Evolutionary conservation across 176 grass and related monocot genomes (phyloP).

Genomic region (Panicum miliaceum): DNA sequence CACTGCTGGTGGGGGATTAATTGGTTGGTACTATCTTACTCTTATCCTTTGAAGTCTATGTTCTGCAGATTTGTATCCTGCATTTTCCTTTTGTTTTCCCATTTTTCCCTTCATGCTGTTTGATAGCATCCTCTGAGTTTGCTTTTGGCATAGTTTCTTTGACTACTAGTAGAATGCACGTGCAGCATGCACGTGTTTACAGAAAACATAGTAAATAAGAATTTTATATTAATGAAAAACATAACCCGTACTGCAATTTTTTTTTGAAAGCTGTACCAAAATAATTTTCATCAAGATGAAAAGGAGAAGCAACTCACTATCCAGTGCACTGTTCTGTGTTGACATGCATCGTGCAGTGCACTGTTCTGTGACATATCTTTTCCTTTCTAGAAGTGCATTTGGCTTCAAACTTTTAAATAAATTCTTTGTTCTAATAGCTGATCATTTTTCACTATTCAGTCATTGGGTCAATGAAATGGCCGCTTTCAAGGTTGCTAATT

Average conservation of each 20-base stretch:
- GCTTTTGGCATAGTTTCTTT: neutral
- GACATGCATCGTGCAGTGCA: constrained; percentile 24
- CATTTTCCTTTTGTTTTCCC: neutral
- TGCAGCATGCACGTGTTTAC: too few relatives aligned
- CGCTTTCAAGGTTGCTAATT: constrained; percentile 75
- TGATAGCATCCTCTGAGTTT: constrained; percentile 6
- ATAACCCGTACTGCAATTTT: too few relatives aligned
- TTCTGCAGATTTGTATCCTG: neutral
- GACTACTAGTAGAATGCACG: too few relatives aligned
- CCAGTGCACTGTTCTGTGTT: neutral
- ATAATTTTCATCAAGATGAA: too few relatives aligned
- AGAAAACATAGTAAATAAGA: too few relatives aligned
- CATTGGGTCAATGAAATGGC: constrained; percentile 97
- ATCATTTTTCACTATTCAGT: constrained; percentile 57
- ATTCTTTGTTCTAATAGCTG: constrained; percentile 22
- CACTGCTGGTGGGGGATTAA: constrained; percentile 89
- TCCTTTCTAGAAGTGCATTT: constrained; percentile 31
- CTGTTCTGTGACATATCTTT: neutral
- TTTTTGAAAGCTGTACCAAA: too few relatives aligned
- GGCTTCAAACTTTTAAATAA: constrained; percentile 19
- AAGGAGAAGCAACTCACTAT: too few relatives aligned
- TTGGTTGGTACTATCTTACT: constrained; percentile 66
- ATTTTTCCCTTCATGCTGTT: constrained; percentile 24
- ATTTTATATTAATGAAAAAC: too few relatives aligned
- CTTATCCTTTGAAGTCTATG: constrained; percentile 3